Evolutionary conservation across 2,329 filamentous ascomycete species (phyloP).

Genomic region (Massarina eburnea): DNA sequence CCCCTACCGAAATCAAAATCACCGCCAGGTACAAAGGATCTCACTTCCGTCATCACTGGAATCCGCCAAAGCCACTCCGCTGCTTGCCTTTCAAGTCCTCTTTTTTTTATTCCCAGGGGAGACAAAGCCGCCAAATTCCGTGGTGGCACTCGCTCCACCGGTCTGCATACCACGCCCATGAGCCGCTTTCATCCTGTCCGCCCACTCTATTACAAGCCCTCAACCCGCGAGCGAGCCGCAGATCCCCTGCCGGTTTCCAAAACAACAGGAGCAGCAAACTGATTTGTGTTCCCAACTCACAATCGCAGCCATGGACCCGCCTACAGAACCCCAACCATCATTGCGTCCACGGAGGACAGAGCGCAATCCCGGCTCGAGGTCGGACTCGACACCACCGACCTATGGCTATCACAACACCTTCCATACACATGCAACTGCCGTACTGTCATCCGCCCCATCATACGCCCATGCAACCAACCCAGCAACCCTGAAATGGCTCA

Average conservation of each 20-base stretch:
- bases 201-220: conserved; percentile 5
- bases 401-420: conserved; percentile 49
- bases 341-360: conserved; percentile 13
- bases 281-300: not conserved
- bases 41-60: not conserved
- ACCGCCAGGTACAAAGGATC: conserved; percentile 1
- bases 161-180: conserved; percentile 6
- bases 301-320: conserved; percentile 5
- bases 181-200: conserved; percentile 10
- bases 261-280: not conserved
- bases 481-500: conserved; percentile 20
- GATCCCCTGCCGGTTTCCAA: not conserved
- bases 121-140: not conserved
- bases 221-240: conserved; percentile 1
- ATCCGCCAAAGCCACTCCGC: not conserved
- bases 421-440: conserved; percentile 40
- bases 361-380: conserved; percentile 12
- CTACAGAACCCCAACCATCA: conserved; percentile 1
- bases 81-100: not conserved
- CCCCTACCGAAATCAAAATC: conserved; percentile 3
- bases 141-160: conserved; percentile 5
- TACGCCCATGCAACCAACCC: conserved; percentile 32
- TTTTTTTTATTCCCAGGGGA: not conserved
- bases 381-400: conserved; percentile 25
- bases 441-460: conserved; percentile 30